These are phyloP conservation scores for Calonectria pseudoreteaudii DNA, from an alignment of 2,329 filamentous ascomycete genomes.

Conservation along the genomic window DNA sequence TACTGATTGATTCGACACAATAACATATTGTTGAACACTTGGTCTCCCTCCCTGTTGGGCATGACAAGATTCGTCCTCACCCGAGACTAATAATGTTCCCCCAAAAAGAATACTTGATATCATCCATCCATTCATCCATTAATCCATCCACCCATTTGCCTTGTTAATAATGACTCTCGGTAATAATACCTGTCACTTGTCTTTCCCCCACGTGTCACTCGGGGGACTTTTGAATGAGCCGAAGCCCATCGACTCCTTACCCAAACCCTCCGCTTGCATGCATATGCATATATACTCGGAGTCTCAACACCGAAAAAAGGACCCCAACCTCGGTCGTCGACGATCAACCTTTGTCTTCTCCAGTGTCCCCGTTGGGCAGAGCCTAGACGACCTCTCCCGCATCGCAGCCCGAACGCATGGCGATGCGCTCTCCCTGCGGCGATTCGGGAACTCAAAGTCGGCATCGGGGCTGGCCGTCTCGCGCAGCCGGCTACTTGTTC, in stretches of 20 bases:
- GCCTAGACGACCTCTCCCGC: background rate
- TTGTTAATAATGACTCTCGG: background rate
- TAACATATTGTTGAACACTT: background rate
- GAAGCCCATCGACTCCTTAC: no score
- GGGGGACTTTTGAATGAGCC: no score
- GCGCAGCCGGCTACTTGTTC: background rate
- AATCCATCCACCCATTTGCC: background rate
- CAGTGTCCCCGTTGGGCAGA: background rate
- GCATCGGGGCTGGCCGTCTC: background rate
- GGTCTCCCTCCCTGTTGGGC: background rate
- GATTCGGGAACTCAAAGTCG: background rate
- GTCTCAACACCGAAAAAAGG: conserved; percentile 1
- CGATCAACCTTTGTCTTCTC: background rate
- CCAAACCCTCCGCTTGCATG: background rate
- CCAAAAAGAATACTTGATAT: background rate
- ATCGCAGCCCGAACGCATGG: background rate
- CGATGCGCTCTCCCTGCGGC: background rate
- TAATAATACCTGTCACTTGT: background rate
- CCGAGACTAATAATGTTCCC: background rate
- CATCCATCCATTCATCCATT: background rate
- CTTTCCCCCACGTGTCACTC: background rate
- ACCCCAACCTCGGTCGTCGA: background rate
- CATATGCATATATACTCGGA: background rate
- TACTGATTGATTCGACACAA: background rate
- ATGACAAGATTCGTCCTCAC: background rate